phyloP scores from a whole-genome alignment of 306 rosid genomes.

The Rosa multiflora region DNA sequence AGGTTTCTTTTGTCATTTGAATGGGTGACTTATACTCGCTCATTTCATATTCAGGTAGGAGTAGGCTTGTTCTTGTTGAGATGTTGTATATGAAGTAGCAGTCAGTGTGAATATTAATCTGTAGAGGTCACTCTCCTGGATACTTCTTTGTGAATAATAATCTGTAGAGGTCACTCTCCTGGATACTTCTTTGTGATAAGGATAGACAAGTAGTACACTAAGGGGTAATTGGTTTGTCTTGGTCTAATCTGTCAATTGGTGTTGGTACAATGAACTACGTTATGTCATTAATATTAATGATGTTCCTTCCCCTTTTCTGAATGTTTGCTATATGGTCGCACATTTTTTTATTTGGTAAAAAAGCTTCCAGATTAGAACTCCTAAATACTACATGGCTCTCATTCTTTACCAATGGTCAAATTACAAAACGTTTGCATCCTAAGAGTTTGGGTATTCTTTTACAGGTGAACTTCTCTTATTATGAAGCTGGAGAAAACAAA shows the following conservation, averaged over 20 bases:
- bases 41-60: neutral
- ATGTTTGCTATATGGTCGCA: neutral
- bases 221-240: neutral
- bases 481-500: constrained; percentile 91
- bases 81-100: neutral
- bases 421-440: neutral
- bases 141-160: neutral
- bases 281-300: neutral
- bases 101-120: neutral
- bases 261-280: neutral
- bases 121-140: neutral
- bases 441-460: constrained; percentile 21
- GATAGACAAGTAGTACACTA: neutral
- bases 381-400: neutral
- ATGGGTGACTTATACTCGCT: neutral
- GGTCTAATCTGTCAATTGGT: neutral
- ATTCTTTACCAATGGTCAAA: neutral
- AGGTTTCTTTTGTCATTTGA: neutral
- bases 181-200: neutral
- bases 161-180: neutral
- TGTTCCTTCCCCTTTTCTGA: too few species aligned
- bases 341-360: neutral
- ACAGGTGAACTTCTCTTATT: constrained; percentile 88
- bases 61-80: neutral
- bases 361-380: neutral